phyloP scores from a whole-genome alignment of 441 rosid genomes.

The Metrosideros polymorpha region DNA sequence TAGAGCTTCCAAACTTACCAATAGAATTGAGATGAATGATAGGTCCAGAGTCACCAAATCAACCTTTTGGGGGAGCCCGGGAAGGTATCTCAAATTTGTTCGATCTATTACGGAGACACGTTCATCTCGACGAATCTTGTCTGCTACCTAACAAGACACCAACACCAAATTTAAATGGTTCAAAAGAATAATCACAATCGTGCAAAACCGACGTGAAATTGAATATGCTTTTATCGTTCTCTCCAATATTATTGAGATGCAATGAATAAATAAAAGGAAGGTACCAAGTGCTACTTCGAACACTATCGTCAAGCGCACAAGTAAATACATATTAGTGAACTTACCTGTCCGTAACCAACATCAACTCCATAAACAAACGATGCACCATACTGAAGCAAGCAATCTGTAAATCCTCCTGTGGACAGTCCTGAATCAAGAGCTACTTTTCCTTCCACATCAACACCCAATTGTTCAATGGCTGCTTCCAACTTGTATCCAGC shows the following conservation, averaged over 20 bases:
- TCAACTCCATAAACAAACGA: slow-evolving; percentile 92
- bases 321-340: not conserved
- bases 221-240: not conserved
- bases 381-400: slow-evolving; percentile 91
- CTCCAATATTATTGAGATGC: not conserved
- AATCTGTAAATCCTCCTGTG: slow-evolving; percentile 94
- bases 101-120: slow-evolving; percentile 69
- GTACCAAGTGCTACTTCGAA: not conserved
- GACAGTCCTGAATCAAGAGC: slow-evolving; percentile 95
- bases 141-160: slow-evolving; percentile 55
- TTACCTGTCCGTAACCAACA: slow-evolving; percentile 95
- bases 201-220: not conserved
- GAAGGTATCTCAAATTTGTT: slow-evolving; percentile 77
- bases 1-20: slow-evolving; percentile 27
- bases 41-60: slow-evolving; percentile 95
- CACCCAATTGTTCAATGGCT: slow-evolving; percentile 73
- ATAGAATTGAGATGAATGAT: slow-evolving; percentile 85
- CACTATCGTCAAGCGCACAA: not conserved
- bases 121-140: slow-evolving; percentile 71
- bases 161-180: not conserved
- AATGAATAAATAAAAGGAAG: not conserved
- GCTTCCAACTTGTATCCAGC: slow-evolving; percentile 94
- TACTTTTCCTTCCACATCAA: slow-evolving; percentile 81
- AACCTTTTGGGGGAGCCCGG: slow-evolving; percentile 76
- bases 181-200: not conserved